phyloP scores from a whole-genome alignment of 2,329 filamentous ascomycete genomes.

The Penicillium sp. region DNA sequence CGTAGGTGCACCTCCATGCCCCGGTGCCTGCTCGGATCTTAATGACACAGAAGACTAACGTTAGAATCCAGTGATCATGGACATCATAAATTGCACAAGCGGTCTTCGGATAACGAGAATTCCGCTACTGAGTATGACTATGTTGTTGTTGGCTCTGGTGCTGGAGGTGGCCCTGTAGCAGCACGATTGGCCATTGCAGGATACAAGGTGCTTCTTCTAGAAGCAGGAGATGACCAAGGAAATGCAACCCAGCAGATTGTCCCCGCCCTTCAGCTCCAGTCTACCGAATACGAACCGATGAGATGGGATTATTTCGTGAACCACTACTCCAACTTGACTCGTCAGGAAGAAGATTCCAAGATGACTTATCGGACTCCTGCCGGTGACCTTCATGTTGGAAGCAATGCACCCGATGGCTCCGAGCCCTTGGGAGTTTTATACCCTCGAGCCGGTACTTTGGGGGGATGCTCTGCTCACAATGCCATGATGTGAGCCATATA shows the following conservation, averaged over 20 bases:
- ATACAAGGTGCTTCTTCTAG: constrained; percentile 59
- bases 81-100: constrained; percentile 7
- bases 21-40: too few species aligned
- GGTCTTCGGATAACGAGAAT: constrained; percentile 1
- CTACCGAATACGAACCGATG: constrained; percentile 56
- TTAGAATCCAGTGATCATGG: constrained; percentile 5
- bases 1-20: constrained; percentile 4
- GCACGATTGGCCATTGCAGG: constrained; percentile 59
- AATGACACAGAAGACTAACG: neutral
- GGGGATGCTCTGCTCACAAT: constrained; percentile 61
- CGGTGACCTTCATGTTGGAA: constrained; percentile 55
- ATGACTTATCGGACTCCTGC: constrained; percentile 54
- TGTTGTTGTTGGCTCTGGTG: constrained; percentile 60
- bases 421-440: constrained; percentile 54
- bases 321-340: constrained; percentile 56
- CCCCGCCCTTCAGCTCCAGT: constrained; percentile 53
- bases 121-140: constrained; percentile 53
- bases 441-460: constrained; percentile 55
- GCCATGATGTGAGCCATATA: constrained; percentile 48
- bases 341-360: constrained; percentile 58
- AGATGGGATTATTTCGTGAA: constrained; percentile 64
- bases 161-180: constrained; percentile 59
- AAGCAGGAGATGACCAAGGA: constrained; percentile 59
- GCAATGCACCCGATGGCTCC: constrained; percentile 50
- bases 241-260: constrained; percentile 52